Evolutionary conservation across 2,329 filamentous ascomycete genomes (phyloP).

Genomic region (Bipolaris gigantea): DNA sequence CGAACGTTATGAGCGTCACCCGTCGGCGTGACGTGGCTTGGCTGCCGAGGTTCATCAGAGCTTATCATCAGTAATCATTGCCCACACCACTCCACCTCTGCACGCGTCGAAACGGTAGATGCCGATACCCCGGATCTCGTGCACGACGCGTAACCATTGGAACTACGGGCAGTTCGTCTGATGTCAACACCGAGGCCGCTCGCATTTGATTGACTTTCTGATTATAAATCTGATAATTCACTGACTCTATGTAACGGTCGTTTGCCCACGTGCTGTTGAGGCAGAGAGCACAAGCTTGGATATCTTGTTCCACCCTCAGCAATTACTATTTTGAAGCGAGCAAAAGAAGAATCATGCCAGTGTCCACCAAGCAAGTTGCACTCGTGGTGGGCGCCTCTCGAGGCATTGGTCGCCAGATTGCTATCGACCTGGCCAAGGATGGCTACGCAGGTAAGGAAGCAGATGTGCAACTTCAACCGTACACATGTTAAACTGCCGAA

Average conservation of each 20-base stretch:
- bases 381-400: slow-evolving; percentile 75
- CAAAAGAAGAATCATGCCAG: slow-evolving; percentile 16
- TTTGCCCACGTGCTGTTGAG: neutral
- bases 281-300: neutral
- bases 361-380: slow-evolving; percentile 57
- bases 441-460: slow-evolving; percentile 65
- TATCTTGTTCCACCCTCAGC: neutral
- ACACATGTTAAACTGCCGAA: neutral
- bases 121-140: slow-evolving; percentile 3
- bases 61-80: slow-evolving; percentile 27
- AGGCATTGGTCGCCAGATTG: slow-evolving; percentile 79
- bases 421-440: slow-evolving; percentile 72
- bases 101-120: slow-evolving; percentile 1
- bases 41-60: slow-evolving; percentile 29
- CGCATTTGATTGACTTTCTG: slow-evolving; percentile 1
- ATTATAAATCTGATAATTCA: neutral
- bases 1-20: slow-evolving; percentile 3
- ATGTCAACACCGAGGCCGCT: neutral
- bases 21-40: slow-evolving; percentile 16
- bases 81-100: slow-evolving; percentile 1
- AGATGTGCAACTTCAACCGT: no score
- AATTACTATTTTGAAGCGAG: neutral
- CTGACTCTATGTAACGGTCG: neutral
- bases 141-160: neutral
- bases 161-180: neutral